Evolutionary conservation across 768 basidiomycete genomes (phyloP), one percentile per base, ranked within the genome.

Genomic region (Hericium erinaceus): DNA sequence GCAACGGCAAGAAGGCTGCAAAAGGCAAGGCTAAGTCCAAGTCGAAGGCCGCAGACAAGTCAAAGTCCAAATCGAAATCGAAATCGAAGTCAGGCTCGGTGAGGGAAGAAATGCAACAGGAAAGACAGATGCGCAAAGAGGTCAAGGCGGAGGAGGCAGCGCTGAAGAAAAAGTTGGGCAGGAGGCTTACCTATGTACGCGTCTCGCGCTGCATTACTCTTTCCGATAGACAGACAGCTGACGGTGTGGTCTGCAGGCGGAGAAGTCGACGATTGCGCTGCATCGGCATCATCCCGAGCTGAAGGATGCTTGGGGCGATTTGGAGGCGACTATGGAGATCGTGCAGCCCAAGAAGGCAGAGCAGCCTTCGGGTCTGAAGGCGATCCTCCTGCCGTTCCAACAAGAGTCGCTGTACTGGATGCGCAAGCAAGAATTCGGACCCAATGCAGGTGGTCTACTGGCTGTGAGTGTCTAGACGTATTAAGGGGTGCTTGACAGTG

Each of bases 361-460:
- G 28, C 94, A 95, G 57, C 95, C 97, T 2, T 74, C 73, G 2
- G 84, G 84, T n/a, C 74, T 98, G 59, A 95, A 92, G 68, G 79
- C 91, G 52, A 83, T 80, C 0, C 79, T 99, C 3, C 75, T 99
- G 39, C 95, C 95, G 1, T 99, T 98, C 80, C 97, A 99, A 69
- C 83, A 81, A 54, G 97, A 99, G 73, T 92, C 91, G 72, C 75
- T 99, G 61, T 86, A 77, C 65, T 99, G 97, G 97, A 95, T 99
- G 92, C 81, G 83, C 63, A 79, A 91, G 66, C 97, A 98, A 73
- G 97, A 99, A 69, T 74, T 84, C 55, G 80, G 89, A 7, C 72
- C 83, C 2, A 98, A 95, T 91, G 75, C 77, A 51, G 97, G 95
- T 39, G 97, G 95, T 4, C 86, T 98, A 83, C 77, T 98, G 55